Evolutionary conservation across 495 filamentous ascomycete genomes (phyloP).

Genomic region (Xylaria longipes): DNA sequence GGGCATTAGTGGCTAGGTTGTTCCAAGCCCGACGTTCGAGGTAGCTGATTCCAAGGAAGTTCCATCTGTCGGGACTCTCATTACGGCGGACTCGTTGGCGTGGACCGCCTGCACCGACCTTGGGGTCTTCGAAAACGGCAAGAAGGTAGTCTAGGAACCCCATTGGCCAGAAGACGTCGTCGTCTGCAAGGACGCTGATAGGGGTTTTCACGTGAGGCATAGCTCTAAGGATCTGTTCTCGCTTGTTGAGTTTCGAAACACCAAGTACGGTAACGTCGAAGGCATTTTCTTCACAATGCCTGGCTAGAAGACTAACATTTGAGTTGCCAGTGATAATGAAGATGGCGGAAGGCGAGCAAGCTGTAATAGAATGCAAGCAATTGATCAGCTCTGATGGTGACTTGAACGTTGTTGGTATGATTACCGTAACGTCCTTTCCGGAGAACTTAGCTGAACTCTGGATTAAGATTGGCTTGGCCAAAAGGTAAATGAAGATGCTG

Average conservation of each 20-base stretch:
- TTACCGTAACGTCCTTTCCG: constrained; percentile 75
- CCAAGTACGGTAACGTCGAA: constrained; percentile 54
- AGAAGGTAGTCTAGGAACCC: constrained; percentile 82
- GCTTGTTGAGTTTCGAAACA: constrained; percentile 68
- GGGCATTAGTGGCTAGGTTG: constrained; percentile 82
- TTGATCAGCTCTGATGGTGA: constrained; percentile 38
- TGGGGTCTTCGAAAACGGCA: constrained; percentile 79
- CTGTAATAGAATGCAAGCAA: constrained; percentile 38
- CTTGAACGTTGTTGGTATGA: constrained; percentile 71
- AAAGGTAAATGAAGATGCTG: constrained; percentile 69
- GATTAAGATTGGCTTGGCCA: constrained; percentile 66
- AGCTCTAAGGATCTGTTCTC: constrained; percentile 80
- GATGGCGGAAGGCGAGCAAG: constrained; percentile 36
- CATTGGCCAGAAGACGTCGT: constrained; percentile 84
- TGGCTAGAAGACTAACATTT: constrained; percentile 32
- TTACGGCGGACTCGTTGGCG: constrained; percentile 79
- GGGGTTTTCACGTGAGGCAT: constrained; percentile 76
- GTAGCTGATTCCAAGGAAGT: constrained; percentile 81
- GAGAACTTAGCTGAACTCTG: constrained; percentile 68
- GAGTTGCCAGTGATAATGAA: constrained; percentile 38
- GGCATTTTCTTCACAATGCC: constrained; percentile 45
- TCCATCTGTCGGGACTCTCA: constrained; percentile 63
- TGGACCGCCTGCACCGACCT: constrained; percentile 81
- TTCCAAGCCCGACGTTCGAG: constrained; percentile 88
- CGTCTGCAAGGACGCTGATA: constrained; percentile 84